phyloP scores from a whole-genome alignment of 2,329 filamentous ascomycete genomes.

The Fusarium brachygibbosum region DNA sequence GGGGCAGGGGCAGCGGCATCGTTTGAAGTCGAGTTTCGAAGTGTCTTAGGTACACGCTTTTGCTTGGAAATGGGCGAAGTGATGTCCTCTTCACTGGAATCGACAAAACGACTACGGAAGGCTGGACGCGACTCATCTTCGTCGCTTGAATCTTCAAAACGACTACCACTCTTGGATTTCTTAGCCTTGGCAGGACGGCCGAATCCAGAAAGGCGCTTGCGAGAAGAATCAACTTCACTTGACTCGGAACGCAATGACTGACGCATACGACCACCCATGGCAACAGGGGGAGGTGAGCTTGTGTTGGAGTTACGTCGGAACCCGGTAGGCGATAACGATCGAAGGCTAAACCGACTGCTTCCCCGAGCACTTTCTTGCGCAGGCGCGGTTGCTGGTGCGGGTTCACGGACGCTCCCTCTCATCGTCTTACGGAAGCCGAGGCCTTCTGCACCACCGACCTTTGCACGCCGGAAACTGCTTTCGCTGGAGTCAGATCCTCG shows the following conservation, averaged over 20 bases:
- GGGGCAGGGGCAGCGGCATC: constrained; percentile 56
- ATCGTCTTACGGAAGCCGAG: constrained; percentile 80
- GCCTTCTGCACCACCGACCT: constrained; percentile 61
- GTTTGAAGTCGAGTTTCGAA: constrained; percentile 50
- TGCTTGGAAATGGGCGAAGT: constrained; percentile 42
- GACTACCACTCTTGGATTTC: constrained; percentile 63
- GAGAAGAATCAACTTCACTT: constrained; percentile 54
- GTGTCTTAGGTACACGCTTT: constrained; percentile 54
- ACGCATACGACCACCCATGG: constrained; percentile 58
- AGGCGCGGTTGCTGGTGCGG: constrained; percentile 10
- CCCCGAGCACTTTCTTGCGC: constrained; percentile 49
- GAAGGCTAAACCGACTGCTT: constrained; percentile 76
- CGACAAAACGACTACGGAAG: constrained; percentile 72
- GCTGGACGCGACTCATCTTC: constrained; percentile 59
- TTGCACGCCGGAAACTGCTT: constrained; percentile 83
- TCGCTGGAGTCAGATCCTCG: constrained; percentile 76
- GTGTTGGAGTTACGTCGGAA: constrained; percentile 60
- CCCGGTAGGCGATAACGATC: constrained; percentile 76
- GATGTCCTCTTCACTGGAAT: constrained; percentile 74
- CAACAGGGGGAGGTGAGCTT: constrained; percentile 55
- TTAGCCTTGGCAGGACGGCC: constrained; percentile 54
- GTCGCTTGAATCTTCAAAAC: constrained; percentile 80
- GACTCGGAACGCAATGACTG: constrained; percentile 61
- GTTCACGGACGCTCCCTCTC: constrained; percentile 61
- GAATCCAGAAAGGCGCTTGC: constrained; percentile 60